These are phyloP conservation scores for Berkeleyomyces rouxiae DNA, from an alignment of 2,329 filamentous ascomycete species.

Conservation along the genomic window DNA sequence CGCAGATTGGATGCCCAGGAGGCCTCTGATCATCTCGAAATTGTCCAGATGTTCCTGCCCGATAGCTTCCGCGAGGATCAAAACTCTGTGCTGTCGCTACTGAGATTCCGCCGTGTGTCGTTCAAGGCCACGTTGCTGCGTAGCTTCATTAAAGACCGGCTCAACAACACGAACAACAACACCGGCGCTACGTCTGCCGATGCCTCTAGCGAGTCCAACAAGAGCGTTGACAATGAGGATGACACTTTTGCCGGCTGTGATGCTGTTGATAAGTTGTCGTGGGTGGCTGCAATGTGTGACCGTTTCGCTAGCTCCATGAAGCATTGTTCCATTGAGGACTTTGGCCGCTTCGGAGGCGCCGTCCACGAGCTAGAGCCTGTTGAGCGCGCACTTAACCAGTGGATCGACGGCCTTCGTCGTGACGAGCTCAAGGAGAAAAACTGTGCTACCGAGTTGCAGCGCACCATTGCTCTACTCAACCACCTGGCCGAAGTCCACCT, in stretches of 20 bases:
- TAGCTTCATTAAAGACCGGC: slow-evolving; percentile 60
- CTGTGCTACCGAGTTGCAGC: slow-evolving; percentile 64
- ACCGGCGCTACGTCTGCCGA: not conserved
- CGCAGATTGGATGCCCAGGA: slow-evolving; percentile 77
- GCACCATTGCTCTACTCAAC: slow-evolving; percentile 71
- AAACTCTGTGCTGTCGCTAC: slow-evolving; percentile 73
- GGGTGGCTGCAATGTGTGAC: slow-evolving; percentile 68
- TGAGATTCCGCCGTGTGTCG: slow-evolving; percentile 71
- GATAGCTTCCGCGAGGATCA: slow-evolving; percentile 66
- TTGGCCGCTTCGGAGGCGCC: slow-evolving; percentile 61
- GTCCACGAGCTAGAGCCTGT: slow-evolving; percentile 81
- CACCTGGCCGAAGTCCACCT: slow-evolving; percentile 75
- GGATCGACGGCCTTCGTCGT: slow-evolving; percentile 68
- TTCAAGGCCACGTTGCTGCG: slow-evolving; percentile 77
- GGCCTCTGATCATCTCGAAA: slow-evolving; percentile 71
- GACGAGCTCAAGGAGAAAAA: slow-evolving; percentile 77
- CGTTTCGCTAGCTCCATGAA: slow-evolving; percentile 69
- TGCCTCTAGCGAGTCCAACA: slow-evolving; percentile 20
- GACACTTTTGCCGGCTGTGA: slow-evolving; percentile 67
- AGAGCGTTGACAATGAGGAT: slow-evolving; percentile 50
- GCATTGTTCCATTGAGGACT: slow-evolving; percentile 61
- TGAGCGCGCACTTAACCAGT: slow-evolving; percentile 72
- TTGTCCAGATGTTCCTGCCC: slow-evolving; percentile 77
- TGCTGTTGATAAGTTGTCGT: slow-evolving; percentile 68
- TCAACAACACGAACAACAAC: slow-evolving; percentile 38